Percentiles rank a stretch among this genome's conserved stretches.
Evolutionary conservation across 1,284 basidiomycete species (phyloP).

Genomic region (Mycena sp.): DNA sequence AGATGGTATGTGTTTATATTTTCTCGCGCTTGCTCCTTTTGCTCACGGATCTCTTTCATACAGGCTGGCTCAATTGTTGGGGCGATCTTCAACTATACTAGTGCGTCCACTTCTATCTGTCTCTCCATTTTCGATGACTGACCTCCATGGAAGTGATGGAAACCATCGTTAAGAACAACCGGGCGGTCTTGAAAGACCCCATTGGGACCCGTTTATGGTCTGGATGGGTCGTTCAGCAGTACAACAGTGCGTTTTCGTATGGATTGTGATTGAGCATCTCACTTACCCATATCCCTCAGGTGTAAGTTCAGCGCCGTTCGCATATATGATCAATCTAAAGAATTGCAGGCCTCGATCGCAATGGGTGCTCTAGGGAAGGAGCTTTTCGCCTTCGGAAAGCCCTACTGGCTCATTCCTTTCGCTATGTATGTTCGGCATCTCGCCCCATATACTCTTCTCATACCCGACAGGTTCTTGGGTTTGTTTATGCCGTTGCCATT

Average conservation of each 20-base stretch:
- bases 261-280: not conserved
- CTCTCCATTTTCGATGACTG: not conserved
- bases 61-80: constrained; percentile 45
- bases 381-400: constrained; percentile 54
- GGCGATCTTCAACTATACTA: constrained; percentile 59
- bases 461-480: constrained; percentile 50
- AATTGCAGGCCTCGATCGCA: constrained; percentile 54
- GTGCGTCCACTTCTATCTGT: constrained; percentile 36
- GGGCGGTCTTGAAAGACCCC: constrained; percentile 57
- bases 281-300: not conserved
- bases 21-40: not conserved
- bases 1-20: constrained; percentile 44
- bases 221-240: constrained; percentile 61
- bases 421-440: constrained; percentile 42
- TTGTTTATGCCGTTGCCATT: constrained; percentile 60
- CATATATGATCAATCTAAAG: not conserved
- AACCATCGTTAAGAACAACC: constrained; percentile 57
- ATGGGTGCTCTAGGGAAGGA: constrained; percentile 65
- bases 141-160: constrained; percentile 53
- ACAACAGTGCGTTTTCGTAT: constrained; percentile 47
- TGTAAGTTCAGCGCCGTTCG: not conserved
- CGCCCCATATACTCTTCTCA: not conserved
- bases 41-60: not conserved
- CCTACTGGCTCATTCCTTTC: constrained; percentile 60
- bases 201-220: constrained; percentile 62